A percentile compares a stretch with the other conserved stretches of the same genome.
These are phyloP conservation scores for Pichia paraexigua DNA, from an alignment of 805 yeast species.

Conservation along the genomic window DNA sequence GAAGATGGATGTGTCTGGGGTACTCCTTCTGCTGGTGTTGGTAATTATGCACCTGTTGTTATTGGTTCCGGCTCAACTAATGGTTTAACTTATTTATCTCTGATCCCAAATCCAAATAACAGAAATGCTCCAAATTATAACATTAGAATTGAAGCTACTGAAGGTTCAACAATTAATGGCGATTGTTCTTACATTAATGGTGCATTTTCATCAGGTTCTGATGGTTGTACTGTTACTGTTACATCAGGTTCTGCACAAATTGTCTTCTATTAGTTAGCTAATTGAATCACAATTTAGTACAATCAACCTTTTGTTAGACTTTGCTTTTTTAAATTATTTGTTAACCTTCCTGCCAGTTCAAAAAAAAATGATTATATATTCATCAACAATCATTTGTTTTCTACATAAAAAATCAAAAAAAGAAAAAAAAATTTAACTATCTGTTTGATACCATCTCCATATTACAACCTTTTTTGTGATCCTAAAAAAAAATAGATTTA, in stretches of 20 bases:
- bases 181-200: constrained; percentile 79
- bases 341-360: neutral
- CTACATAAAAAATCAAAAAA: too few species aligned
- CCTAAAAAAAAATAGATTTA: neutral
- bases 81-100: constrained; percentile 57
- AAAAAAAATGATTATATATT: neutral
- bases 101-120: constrained; percentile 77
- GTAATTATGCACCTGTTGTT: constrained; percentile 77
- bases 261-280: constrained; percentile 47
- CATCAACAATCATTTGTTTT: neutral
- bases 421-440: too few species aligned
- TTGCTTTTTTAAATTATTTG: neutral
- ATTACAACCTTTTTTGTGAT: neutral
- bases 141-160: constrained; percentile 70
- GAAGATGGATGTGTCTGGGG: constrained; percentile 74
- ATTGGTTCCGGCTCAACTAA: constrained; percentile 63
- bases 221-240: constrained; percentile 93
- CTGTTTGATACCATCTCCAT: neutral
- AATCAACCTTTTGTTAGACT: neutral
- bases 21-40: constrained; percentile 45
- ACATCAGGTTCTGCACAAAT: constrained; percentile 76
- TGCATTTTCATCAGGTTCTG: constrained; percentile 50
- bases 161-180: constrained; percentile 61
- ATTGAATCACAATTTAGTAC: neutral
- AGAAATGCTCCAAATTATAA: constrained; percentile 49